phyloP scores from a whole-genome alignment of 768 basidiomycete species.

The Kwoniella sp. region DNA sequence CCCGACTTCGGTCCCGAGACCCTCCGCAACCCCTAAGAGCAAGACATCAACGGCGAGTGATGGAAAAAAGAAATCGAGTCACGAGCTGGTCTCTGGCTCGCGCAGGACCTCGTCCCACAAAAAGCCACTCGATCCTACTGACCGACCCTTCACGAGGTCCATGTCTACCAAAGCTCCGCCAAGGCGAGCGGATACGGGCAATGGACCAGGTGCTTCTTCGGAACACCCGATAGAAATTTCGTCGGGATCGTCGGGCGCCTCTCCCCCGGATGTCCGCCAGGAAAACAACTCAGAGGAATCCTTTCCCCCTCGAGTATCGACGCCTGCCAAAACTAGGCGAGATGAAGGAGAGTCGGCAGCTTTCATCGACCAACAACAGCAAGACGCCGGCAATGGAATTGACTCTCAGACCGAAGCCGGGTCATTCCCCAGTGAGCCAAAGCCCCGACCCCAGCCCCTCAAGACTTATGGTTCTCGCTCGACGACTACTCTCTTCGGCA shows the following conservation, averaged over 20 bases:
- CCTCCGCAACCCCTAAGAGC: neutral
- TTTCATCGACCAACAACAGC: neutral
- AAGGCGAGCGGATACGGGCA: neutral
- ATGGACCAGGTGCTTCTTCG: neutral
- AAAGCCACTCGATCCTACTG: neutral
- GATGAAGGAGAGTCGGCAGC: neutral
- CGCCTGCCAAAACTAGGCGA: no score
- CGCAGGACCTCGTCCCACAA: neutral
- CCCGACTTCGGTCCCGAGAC: neutral
- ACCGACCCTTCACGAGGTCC: conserved; percentile 13
- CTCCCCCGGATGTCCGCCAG: neutral
- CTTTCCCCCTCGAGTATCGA: neutral
- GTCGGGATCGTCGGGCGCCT: conserved; percentile 2
- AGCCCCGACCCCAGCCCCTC: neutral
- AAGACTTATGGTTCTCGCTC: neutral
- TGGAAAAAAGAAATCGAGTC: neutral
- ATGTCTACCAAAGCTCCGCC: conserved; percentile 6
- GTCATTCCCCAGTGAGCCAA: neutral
- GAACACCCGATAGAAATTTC: conserved; percentile 6
- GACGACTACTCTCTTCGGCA: neutral
- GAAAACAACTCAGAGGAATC: neutral
- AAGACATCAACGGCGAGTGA: neutral
- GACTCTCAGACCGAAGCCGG: neutral
- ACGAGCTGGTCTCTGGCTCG: neutral
- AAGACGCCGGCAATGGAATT: neutral